These are phyloP conservation scores for Lodderomyces orthopsilosis DNA, from an alignment of 1,139 yeast species.

Conservation along the genomic window DNA sequence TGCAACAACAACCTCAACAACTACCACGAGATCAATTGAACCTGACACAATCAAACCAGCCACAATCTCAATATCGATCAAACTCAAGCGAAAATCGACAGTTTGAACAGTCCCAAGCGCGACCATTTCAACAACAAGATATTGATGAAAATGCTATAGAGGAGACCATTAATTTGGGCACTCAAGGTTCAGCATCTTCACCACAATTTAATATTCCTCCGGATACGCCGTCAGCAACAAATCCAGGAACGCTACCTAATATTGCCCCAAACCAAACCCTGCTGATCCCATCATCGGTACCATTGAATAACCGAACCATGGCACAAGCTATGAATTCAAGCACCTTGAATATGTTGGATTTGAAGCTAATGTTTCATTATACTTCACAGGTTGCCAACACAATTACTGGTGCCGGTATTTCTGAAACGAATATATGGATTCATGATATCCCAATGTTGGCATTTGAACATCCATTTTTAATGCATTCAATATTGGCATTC, in stretches of 20 bases:
- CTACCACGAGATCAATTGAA: background rate
- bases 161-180: background rate
- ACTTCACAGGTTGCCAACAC: slow-evolving; percentile 82
- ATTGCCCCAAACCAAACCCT: slow-evolving; percentile 26
- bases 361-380: slow-evolving; percentile 82
- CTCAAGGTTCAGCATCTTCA: slow-evolving; percentile 1
- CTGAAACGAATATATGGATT: slow-evolving; percentile 84
- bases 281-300: slow-evolving; percentile 9
- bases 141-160: background rate
- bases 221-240: background rate
- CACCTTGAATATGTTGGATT: slow-evolving; percentile 66
- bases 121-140: background rate
- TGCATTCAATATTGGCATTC: slow-evolving; percentile 88
- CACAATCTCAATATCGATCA: background rate
- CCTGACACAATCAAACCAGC: background rate
- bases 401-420: slow-evolving; percentile 86
- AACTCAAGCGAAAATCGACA: background rate
- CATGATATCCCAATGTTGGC: slow-evolving; percentile 86
- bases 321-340: slow-evolving; percentile 21
- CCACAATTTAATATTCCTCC: slow-evolving; percentile 1
- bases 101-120: background rate
- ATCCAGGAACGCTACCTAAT: slow-evolving; percentile 18
- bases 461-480: slow-evolving; percentile 80
- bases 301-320: slow-evolving; percentile 9
- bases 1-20: background rate